Evolutionary conservation across 148 eudicot genomes (phyloP).

Genomic region (Beta vulgaris): DNA sequence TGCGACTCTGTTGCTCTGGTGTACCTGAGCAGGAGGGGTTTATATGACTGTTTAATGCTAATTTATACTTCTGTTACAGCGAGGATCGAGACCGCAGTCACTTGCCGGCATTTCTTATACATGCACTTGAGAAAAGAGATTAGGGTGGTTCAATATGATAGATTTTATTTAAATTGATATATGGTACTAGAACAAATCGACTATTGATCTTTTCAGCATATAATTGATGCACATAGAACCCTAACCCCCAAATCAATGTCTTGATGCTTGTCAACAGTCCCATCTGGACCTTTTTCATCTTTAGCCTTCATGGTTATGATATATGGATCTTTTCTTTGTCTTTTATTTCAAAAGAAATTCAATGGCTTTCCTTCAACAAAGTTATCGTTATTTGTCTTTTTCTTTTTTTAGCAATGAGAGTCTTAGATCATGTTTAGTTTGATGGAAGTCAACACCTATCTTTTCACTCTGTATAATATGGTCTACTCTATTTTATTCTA

Average conservation of each 20-base stretch:
- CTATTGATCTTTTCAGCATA: background rate
- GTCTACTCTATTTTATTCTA: background rate
- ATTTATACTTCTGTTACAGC: too few relatives aligned
- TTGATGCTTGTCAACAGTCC: background rate
- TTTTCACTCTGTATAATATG: background rate
- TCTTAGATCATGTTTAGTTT: background rate
- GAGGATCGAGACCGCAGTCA: too few relatives aligned
- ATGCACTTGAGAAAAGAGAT: too few relatives aligned
- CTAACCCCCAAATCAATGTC: background rate
- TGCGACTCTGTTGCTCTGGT: background rate
- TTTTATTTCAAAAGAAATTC: background rate
- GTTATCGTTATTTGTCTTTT: background rate
- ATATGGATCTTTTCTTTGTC: constrained; percentile 13
- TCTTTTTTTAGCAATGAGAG: background rate
- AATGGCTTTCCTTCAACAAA: background rate
- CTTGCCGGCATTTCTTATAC: too few relatives aligned
- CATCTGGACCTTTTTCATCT: constrained; percentile 4
- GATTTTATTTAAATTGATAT: background rate
- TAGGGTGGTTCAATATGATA: too few relatives aligned
- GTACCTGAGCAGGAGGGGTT: background rate
- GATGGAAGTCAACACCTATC: background rate
- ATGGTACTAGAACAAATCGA: background rate
- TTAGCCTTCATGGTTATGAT: background rate
- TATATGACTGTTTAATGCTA: background rate
- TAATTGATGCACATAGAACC: background rate